Evolutionary conservation across 129 eudicot species (phyloP), one percentile per base, ranked within the genome.

Genomic region (Flaveria trinervia): DNA sequence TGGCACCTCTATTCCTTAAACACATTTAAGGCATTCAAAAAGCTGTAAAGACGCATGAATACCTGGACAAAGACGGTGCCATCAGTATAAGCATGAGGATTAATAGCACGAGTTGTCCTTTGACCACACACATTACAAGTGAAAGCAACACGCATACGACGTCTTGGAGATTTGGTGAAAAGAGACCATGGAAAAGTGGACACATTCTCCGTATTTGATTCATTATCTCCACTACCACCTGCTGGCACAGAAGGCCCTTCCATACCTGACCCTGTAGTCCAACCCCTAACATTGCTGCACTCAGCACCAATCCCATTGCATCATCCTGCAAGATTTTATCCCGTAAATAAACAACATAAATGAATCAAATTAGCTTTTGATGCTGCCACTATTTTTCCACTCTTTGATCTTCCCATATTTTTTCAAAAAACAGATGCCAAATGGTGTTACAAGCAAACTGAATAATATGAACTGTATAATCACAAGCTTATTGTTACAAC

Each of bases 41-140:
- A 12, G 36, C 15, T 18, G 65, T 59, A 54, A 70, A n/a, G 9
- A 70, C 39, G 26, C 17, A 44, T 2, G 64, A 28, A 26, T 87
- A 94, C 98, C 98, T 94, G 97, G 7, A 94, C 97, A 55, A 94
- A 94, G 57, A 94, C 97, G 5, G 98, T 91, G 73, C 98, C 98
- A 80, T 94, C 96, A 22, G 93, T 94, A 72, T 94, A 94, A 56
- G 97, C 98, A 78, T 91, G 98, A 0, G 92, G 98, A 86, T 94
- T 94, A 68, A 94, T 89, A 36, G 98, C 97, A 1, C 93, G 92
- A 15, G 97, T 94, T 43, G 97, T 94, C 20, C 97, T 85, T 67
- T 91, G 93, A 52, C 97, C 92, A 77, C 98, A 94, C 6, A 94
- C 92, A 52, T 94, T 94, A 76, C 97, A 94, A 65, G 97, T 91